Base-by-base conservation (phyloP, 2,329 filamentous ascomycete genomes). In the Colletotrichum melonis region DNA sequence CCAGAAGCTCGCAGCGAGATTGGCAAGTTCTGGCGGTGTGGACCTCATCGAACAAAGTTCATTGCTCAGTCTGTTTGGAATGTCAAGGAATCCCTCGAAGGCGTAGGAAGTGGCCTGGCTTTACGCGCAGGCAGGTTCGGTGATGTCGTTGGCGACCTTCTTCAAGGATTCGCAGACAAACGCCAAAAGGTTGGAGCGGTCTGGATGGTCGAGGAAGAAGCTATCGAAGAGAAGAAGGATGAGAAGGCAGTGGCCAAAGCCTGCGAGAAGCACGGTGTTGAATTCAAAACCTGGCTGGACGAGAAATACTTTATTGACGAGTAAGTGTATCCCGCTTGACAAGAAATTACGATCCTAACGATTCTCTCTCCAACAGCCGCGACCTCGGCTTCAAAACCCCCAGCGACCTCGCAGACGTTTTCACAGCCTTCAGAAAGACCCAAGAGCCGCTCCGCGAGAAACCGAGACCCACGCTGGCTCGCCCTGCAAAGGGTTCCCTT, bases 251-350 rank as follows among this genome's bases (percentile, higher is more conserved):
- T 94, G 1, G 84, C 86, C 32, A 79, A 83, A 0, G 78, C 90
- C 0, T 91, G 92, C 68, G 81, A 87, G 26, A 80, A 86, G 14
- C 82, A 86, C 3, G 86, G 84, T 0, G 84, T 91, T 4, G 86
- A 90, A 1, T 94, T 94, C 79, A 89, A 89, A 79, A 72, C 91
- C 1, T 95, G 91, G 90, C 81, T 82, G 0, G 93, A 96, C 77
- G 93, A 95, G 81, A 96, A 95, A 79, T 95, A 94, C 76, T 92
- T 92, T 73, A 86, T 95, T 63, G 92, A 95, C 77, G 93, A 95
- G 94, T 95, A 84, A 82, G 92, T 88, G 28, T 7, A 16, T 8
- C 4, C 19, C 24, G 1, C 5, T 1, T 14, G 12, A 16, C 19
- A 12, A 49, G n/a, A 19, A 35, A 66, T 35, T 14, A 74, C 8